Base-by-base conservation (phyloP, 768 basidiomycete genomes). In the Rhodosporidiobolus odoratus region DNA sequence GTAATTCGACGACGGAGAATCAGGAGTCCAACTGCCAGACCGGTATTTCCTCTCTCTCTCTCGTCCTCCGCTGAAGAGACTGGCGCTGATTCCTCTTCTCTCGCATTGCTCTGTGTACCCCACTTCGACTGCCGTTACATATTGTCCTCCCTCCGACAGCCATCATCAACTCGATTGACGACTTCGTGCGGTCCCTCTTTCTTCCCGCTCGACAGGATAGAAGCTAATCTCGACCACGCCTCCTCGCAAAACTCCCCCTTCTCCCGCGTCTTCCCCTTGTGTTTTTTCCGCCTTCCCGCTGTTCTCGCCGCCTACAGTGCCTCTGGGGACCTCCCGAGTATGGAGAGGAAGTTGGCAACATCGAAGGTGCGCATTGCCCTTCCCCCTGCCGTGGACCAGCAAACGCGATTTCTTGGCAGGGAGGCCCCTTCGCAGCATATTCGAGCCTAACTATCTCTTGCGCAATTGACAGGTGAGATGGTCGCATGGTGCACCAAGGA, bases 401-500 rank as follows among this genome's bases (percentile, higher is more conserved):
- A 53, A 12, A 25, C 41, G 37, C 56, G 21, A 1, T 8, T 40
- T 25, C 27, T 59, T 27, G 40, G 58, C 41, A n/a, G n/a, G n/a
- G 40, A 41, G 53, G 38, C 47, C 23, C 32, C 32, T 25, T 21
- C 68, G 38, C 61, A 63, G 56, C 59, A 17, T 9, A 50, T 10
- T 56, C 4, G 66, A 57, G 37, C 37, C 73, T 50, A 40, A 62
- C 30, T 6, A 9, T 21, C 8, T 6, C 35, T 35, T 21, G 3
- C 25, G 4, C 45, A 1, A 30, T 34, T 27, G 34, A 12, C 34
- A 66, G 59, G 66, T 45, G 71, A 70, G 69, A 76, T 78, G 65
- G 78, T 80, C 19, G 78, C 79, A 1, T 79, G 71, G 69, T 80
- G 79, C 74, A 79, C 78, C 35, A 77, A 77, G 58, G 68, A 72